Conservation (phyloP, 1,284 basidiomycete genomes). For the Amylostereum chailletii region DNA sequence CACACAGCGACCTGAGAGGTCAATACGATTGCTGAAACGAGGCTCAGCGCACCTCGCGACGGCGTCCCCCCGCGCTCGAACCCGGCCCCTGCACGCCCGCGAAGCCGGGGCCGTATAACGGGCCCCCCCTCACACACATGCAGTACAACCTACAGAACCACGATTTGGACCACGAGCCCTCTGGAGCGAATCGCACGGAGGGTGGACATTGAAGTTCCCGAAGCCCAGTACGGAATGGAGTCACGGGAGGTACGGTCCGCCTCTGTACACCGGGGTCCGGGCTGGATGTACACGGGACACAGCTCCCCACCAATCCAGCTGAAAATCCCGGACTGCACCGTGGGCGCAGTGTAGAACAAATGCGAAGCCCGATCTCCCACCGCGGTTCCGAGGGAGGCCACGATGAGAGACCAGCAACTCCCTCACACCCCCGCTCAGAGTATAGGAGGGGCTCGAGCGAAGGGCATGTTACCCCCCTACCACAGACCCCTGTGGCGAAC, state of each 20-base stretch:
- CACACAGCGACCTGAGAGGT: no score
- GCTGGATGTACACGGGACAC: neutral
- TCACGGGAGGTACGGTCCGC: neutral
- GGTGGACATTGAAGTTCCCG: neutral
- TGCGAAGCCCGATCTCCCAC: neutral
- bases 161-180: neutral
- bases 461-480: no score
- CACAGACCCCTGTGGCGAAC: no score
- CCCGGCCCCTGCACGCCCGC: no score
- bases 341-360: neutral
- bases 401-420: no score
- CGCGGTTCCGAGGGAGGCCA: no score
- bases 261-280: constrained; percentile 1
- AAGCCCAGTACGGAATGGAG: neutral
- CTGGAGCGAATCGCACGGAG: neutral
- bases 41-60: no score
- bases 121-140: neutral
- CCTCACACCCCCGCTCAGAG: no score
- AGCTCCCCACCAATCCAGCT: constrained; percentile 4
- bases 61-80: no score
- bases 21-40: no score
- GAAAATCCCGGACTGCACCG: neutral
- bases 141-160: neutral
- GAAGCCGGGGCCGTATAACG: neutral
- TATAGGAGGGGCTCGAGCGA: no score